A percentile compares a stretch with the other conserved stretches of the same genome.
phyloP scores from a whole-genome alignment of 805 yeast species.

The Cyberlindnera euphorbiiphila region DNA sequence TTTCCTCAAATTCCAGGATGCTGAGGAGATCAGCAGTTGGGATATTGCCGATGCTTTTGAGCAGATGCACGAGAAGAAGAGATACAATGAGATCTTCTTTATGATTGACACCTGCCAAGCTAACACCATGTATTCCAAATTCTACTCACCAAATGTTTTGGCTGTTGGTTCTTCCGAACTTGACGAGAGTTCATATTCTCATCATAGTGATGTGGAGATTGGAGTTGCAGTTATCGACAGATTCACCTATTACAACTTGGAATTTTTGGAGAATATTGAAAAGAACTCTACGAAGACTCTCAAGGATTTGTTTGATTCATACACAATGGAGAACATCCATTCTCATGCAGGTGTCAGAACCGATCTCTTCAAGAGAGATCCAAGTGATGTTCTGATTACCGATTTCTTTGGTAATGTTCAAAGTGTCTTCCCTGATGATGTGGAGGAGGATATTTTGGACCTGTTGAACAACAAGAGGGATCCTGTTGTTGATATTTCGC shows the following conservation, averaged over 20 bases:
- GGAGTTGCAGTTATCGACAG: constrained; percentile 98
- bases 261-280: constrained; percentile 77
- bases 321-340: constrained; percentile 80
- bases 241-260: constrained; percentile 88
- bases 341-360: constrained; percentile 92
- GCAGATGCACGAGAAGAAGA: constrained; percentile 93
- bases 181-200: constrained; percentile 91
- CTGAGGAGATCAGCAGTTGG: constrained; percentile 93
- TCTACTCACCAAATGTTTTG: constrained; percentile 87
- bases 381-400: constrained; percentile 69
- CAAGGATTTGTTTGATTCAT: constrained; percentile 79
- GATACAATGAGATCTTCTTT: constrained; percentile 92
- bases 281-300: constrained; percentile 72
- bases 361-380: constrained; percentile 66
- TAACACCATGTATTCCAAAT: constrained; percentile 90
- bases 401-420: constrained; percentile 95
- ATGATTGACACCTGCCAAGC: constrained; percentile 99
- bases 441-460: constrained; percentile 42
- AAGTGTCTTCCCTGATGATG: constrained; percentile 62
- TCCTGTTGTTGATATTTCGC: constrained; percentile 5
- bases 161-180: constrained; percentile 89
- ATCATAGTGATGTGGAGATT: constrained; percentile 90
- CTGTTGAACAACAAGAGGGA: constrained; percentile 19
- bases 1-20: constrained; percentile 95
- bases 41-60: constrained; percentile 97